Evolutionary conservation across 495 filamentous ascomycete genomes (phyloP), one percentile per base, ranked within the genome.

Genomic region (Sabuloglossum arenarium): DNA sequence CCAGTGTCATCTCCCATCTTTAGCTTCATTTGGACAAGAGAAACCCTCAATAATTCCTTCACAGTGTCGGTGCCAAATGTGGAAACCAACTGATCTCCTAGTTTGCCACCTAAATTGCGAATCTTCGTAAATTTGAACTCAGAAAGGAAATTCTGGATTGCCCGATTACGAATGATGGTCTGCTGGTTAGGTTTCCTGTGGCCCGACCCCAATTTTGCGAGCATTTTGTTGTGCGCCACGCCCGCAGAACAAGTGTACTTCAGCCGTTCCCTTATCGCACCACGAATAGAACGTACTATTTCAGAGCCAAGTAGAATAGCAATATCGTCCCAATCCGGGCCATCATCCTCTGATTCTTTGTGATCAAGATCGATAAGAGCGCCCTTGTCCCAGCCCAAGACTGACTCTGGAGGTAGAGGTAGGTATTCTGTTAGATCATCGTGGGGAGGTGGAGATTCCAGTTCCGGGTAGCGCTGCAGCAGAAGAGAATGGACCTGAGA

Each of bases 321-420:
- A 62, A 97, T 75, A 70, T 97, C 90, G 69, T 98, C 91, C 93
- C 93, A 98, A 67, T 94, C 88, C 4, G 86, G 86, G 64, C 89
- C 81, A 62, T 85, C 81, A 46, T 84, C 75, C 62, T 90, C 86
- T 4, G 75, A 78, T 60, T 90, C 80, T 12, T 75, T 73, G 39
- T 75, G 67, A 61, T 88, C 80, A 55, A 90, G 66, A 59, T 88
- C 86, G 23, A 94, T 73, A 42, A 96, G 68, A 16, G 78, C 80
- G 68, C 93, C 86, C 0, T 80, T 73, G 49, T 81, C 67, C 91
- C 90, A 96, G 61, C 89, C 79, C 29, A 96, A 66, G 0, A 78
- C 84, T 19, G 81, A 82, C 5, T 79, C 79, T 4, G 85, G 79
- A 24, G 87, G 88, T 45, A 76, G 69, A 32, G 93, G 88, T 3